Evolutionary conservation across 371 early-diverging fungal species (phyloP), one percentile per base, ranked within the genome.

Genomic region (Synchytrium microbalum): DNA sequence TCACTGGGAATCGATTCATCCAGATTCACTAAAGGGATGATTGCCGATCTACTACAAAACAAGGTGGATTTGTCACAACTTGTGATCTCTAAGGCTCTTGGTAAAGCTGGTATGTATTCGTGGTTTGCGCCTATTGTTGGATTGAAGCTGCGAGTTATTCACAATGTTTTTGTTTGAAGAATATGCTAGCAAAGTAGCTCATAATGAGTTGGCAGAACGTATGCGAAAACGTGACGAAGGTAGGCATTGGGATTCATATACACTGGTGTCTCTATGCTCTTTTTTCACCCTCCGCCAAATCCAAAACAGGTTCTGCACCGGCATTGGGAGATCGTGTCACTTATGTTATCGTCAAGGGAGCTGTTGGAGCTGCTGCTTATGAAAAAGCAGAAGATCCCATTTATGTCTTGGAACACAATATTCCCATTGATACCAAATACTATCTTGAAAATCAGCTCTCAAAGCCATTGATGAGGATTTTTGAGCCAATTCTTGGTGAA

Each of bases 321-420:
- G 84, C 86, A 46, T 72, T 99, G 13, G 99, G 99, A 30, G 99
- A 99, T 72, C 92, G 99, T 70, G 99, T 99, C n/a, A 92, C 97
- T 0, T 99, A 99, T 76, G 99, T 99, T 0, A 96, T 99, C 67
- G 85, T 94, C 70, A 90, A 90, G 70, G 96, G 90, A 2, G 75
- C 88, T 23, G 96, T 90, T 74, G 79, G 84, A 59, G 88, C 91
- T 24, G 89, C 94, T 28, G 93, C 98, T 2, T 96, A 98, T 70
- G 99, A 99, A 67, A 93, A 95, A 69, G 92, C 97, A 0, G 99
- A 99, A 78, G 99, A 99, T 76, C 99, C 99, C 23, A 83, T 99
- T 26, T 99, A 92, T 70, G 99, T 98, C 13, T 83, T 99, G 38
- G 98, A 99, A 65, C 89, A 99, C 73, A 97, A 95, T 75, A 80